Evolutionary conservation across 164 flowering plant genomes (phyloP).

Genomic region (Dillenia suffruticosa): DNA sequence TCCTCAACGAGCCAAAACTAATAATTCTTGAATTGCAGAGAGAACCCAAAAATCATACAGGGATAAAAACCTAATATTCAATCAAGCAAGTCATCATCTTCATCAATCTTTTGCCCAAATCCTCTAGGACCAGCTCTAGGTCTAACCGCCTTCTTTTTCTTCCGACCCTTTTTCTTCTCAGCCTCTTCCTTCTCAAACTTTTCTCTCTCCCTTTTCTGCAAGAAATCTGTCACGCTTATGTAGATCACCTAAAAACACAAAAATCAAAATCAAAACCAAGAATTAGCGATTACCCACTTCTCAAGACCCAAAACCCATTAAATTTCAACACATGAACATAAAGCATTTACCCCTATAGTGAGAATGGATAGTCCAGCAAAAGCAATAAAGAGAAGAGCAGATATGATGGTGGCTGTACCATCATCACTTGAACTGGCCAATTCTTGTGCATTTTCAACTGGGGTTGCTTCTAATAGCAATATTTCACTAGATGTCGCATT

Average conservation of each 20-base stretch:
- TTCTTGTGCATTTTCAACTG: constrained; percentile 34
- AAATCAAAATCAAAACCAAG: constrained; percentile 7
- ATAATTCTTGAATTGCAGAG: neutral
- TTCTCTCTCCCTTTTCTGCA: constrained; percentile 75
- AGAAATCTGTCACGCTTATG: constrained; percentile 70
- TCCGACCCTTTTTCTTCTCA: constrained; percentile 42
- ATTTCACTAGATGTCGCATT: constrained; percentile 27
- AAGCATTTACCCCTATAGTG: constrained; percentile 62
- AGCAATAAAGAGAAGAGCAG: constrained; percentile 60
- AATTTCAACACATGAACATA: neutral
- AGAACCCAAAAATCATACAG: constrained; percentile 6
- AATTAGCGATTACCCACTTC: constrained; percentile 7
- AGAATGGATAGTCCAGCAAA: constrained; percentile 62
- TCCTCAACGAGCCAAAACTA: neutral
- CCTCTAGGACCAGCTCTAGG: constrained; percentile 69
- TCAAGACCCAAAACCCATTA: constrained; percentile 7
- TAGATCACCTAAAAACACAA: constrained; percentile 50
- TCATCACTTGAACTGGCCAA: constrained; percentile 33
- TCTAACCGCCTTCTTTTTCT: constrained; percentile 36
- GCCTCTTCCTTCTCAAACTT: constrained; percentile 75
- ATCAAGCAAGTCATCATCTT: constrained; percentile 31
- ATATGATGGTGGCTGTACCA: constrained; percentile 32
- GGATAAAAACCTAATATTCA: neutral
- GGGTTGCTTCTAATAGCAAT: constrained; percentile 18
- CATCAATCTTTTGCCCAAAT: constrained; percentile 67